Evolutionary conservation across 805 yeast species (phyloP).

Genomic region (Candida berthetii): DNA sequence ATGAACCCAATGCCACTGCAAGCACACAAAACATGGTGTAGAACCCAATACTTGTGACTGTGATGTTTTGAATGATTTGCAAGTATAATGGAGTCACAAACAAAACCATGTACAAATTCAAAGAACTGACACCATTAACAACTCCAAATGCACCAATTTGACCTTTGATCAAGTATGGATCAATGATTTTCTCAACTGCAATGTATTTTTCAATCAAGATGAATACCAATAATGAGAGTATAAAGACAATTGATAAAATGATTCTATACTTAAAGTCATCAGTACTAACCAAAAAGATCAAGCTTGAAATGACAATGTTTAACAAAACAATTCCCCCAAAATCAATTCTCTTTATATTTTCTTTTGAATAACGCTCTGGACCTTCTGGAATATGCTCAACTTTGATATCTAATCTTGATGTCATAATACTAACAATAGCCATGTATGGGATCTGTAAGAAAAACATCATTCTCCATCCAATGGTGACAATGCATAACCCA

Average conservation of each 20-base stretch:
- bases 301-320: constrained; percentile 25
- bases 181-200: constrained; percentile 33
- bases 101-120: constrained; percentile 27
- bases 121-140: constrained; percentile 29
- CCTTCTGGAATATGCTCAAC: constrained; percentile 21
- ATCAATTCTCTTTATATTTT: constrained; percentile 31
- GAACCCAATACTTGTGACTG: constrained; percentile 30
- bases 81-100: constrained; percentile 34
- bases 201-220: constrained; percentile 28
- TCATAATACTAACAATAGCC: constrained; percentile 18
- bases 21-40: constrained; percentile 36
- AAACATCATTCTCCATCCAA: constrained; percentile 42
- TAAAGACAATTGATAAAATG: constrained; percentile 7
- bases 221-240: constrained; percentile 17
- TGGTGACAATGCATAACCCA: constrained; percentile 27
- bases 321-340: constrained; percentile 32
- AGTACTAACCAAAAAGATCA: constrained; percentile 28
- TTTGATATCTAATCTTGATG: constrained; percentile 25
- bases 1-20: constrained; percentile 31
- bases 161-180: constrained; percentile 31
- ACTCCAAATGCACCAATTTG: constrained; percentile 30
- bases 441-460: constrained; percentile 33
- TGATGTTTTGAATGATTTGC: constrained; percentile 36
- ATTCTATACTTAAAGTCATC: constrained; percentile 8
- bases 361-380: constrained; percentile 21